Base-by-base conservation (phyloP, 2,329 filamentous ascomycete genomes). In the Chaetothyriales sp. region DNA sequence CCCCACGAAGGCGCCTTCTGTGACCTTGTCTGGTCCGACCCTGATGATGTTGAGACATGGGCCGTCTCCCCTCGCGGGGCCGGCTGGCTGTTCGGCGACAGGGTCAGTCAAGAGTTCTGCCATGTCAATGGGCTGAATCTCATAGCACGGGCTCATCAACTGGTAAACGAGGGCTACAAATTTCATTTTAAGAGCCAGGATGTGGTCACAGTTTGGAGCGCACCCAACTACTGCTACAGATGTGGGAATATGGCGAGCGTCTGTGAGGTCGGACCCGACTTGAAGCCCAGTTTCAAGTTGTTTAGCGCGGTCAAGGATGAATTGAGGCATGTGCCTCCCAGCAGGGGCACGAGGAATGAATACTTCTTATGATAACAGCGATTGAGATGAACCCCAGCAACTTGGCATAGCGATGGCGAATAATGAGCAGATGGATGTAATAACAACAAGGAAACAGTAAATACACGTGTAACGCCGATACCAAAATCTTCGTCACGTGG, bases 221-320 rank as follows among this genome's bases (percentile, higher is more conserved):
- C 92, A 4, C 92, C 92, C 1, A 98, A 93, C 63, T 93, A 93
- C 69, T 93, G 86, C 69, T 95, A 95, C 66, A 77, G 89, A 36
- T 98, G 92, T 69, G 92, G 92, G 46, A 98, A 98, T 66, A 83
- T 96, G 78, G 92, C 92, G 7, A 95, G 88, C 66, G 92, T 98
- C 45, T 75, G 98, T 39, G 92, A 98, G 70, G 92, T 98, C 52
- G 90, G 87, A 65, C 87, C 95, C 64, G 84, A 92, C 62, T 74
- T 95, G 49, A 81, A 87, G 54, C 88, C 90, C 28, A 86, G 85
- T 62, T 98, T 98, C 72, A 92, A 72, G 57, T 60, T 72, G 25
- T 72, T 72, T 60, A 68, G 68, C 51, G 70, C 69, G 3, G 70
- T 72, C 44, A 64, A 66, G 48, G 70, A 71, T 54, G 70, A 72